Evolutionary conservation across 2,329 filamentous ascomycete genomes (phyloP), one percentile per base, ranked within the genome.

Genomic region (Boeremia lycopersici): DNA sequence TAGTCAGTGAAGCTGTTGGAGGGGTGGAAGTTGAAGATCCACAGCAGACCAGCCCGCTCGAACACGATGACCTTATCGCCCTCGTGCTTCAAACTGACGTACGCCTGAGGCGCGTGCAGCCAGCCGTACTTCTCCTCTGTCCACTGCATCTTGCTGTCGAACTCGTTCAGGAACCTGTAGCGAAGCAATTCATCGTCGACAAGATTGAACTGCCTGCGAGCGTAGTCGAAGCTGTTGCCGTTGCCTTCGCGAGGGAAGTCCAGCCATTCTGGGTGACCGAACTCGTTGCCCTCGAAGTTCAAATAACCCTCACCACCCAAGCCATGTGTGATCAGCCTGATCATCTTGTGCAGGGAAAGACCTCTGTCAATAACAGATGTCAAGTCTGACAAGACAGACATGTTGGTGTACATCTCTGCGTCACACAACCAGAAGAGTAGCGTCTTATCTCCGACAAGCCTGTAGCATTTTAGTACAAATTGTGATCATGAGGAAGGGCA

Each of bases 271-370:
- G 95, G 95, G 73, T 99, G 95, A 0, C 95, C 95, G 70, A 99
- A 99, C 76, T 99, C 95, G 76, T 99, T 99, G 57, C 95, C 95
- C 78, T 97, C 93, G 67, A 99, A 99, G 79, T 98, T 99, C 48
- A 99, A 89, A 72, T 96, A 99, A 34, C 93, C 95, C 77, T 99
- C 95, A 50, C 95, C 95, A 55, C 95, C 95, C 13, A 99, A 84
- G 36, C 83, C 85, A 73, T 99, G 93, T 1, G 95, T 98, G 60
- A 99, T 80, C 13, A 99, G 85, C 12, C 95, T 89, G 69, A 99
- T 97, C 89, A 99, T 89, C 81, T 99, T 99, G 83, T 99, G 95
- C 33, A 99, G 80, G 4, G 90, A 85, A 81, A 99, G 89, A 49
- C 95, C 95, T 44, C 95, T 88, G 68, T 96, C 89, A 72, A 99